Evolutionary conservation across 495 filamentous ascomycete species (phyloP).

Genomic region (Penicillium paxilli): DNA sequence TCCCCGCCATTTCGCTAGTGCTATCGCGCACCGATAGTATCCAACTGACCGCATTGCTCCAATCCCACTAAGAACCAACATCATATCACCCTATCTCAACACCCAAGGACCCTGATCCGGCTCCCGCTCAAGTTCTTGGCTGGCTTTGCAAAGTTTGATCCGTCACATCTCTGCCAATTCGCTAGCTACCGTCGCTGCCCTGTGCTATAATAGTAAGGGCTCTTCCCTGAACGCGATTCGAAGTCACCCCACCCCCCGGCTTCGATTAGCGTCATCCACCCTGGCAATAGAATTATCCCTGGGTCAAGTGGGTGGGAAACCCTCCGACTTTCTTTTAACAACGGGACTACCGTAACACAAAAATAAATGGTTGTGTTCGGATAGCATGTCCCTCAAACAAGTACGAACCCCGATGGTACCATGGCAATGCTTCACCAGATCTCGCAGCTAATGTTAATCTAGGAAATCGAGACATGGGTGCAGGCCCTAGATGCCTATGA

Average conservation of each 20-base stretch:
- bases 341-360: neutral
- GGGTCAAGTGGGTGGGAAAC: constrained; percentile 3
- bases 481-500: constrained; percentile 89
- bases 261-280: constrained; percentile 12
- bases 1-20: constrained; percentile 1
- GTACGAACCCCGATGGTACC: constrained; percentile 17
- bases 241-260: constrained; percentile 1
- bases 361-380: neutral
- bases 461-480: constrained; percentile 99
- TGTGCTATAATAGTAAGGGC: constrained; percentile 10
- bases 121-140: neutral
- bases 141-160: neutral
- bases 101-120: too few species aligned
- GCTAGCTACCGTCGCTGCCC: neutral
- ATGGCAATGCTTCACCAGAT: neutral
- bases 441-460: constrained; percentile 15
- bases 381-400: constrained; percentile 43
- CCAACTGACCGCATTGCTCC: neutral
- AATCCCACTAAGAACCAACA: neutral
- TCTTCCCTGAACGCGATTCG: neutral
- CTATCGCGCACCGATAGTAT: neutral
- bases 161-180: constrained; percentile 1
- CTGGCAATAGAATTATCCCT: constrained; percentile 1
- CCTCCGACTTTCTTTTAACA: neutral
- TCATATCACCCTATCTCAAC: neutral